Percentiles rank a stretch among this genome's conserved stretches.
Evolutionary conservation across 2,329 filamentous ascomycete genomes (phyloP).

Genomic region (Chaetomium sp.): DNA sequence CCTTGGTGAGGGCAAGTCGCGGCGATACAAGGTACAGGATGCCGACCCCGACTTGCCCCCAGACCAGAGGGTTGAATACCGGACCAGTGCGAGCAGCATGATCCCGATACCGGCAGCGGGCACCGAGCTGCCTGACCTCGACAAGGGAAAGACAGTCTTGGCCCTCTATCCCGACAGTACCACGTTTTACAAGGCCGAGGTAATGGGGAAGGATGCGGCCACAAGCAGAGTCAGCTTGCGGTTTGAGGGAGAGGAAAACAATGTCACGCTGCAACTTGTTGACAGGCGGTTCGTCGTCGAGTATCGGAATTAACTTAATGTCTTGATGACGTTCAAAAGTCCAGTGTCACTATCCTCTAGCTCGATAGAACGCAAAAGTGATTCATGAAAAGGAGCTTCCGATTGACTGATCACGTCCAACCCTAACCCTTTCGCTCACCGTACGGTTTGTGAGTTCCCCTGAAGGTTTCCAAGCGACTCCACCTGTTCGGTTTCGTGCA

Average conservation of each 20-base stretch:
- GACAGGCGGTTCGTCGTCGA: slow-evolving; percentile 72
- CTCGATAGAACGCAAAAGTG: no score
- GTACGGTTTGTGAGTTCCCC: no score
- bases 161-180: slow-evolving; percentile 79
- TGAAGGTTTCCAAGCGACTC: no score
- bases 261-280: slow-evolving; percentile 67
- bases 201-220: slow-evolving; percentile 58
- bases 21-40: slow-evolving; percentile 74
- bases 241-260: slow-evolving; percentile 74
- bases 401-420: no score
- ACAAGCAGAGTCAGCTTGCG: slow-evolving; percentile 56
- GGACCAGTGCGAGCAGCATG: slow-evolving; percentile 66
- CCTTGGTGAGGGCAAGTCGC: slow-evolving; percentile 67
- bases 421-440: no score
- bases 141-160: slow-evolving; percentile 64
- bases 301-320: slow-evolving; percentile 34
- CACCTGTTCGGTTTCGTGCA: no score
- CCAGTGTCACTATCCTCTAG: no score
- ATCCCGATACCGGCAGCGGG: slow-evolving; percentile 63
- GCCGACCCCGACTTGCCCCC: slow-evolving; percentile 63
- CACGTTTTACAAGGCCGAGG: slow-evolving; percentile 78
- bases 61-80: slow-evolving; percentile 60
- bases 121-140: slow-evolving; percentile 52
- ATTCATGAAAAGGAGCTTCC: no score
- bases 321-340: no score